Conservation (phyloP, 192 early-diverging fungal species). For the Umbelopsis ramanniana region DNA sequence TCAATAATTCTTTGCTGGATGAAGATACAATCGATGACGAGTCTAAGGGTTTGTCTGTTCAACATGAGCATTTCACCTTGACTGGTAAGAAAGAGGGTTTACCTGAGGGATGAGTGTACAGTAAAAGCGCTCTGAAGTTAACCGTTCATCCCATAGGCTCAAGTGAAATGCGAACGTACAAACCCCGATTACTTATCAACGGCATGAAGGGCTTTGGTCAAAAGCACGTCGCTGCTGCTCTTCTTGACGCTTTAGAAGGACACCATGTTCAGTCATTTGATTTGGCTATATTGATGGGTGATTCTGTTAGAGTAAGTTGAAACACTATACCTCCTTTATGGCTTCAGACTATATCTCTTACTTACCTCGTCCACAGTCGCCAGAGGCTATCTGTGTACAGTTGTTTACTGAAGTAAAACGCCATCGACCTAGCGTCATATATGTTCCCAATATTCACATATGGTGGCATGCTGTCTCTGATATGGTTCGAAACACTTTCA, state of each 20-base stretch:
- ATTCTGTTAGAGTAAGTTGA: slow-evolving; percentile 43
- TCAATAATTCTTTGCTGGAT: background rate
- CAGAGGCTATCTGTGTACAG: slow-evolving; percentile 57
- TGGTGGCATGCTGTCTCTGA: slow-evolving; percentile 58
- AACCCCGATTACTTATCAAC: slow-evolving; percentile 64
- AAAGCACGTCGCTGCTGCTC: slow-evolving; percentile 53
- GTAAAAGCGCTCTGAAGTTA: too few relatives aligned
- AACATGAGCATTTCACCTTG: slow-evolving; percentile 30
- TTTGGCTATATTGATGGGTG: slow-evolving; percentile 49
- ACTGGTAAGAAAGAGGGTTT: slow-evolving; percentile 27
- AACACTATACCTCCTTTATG: background rate
- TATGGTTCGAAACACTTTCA: slow-evolving; percentile 46
- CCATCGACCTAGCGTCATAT: slow-evolving; percentile 61
- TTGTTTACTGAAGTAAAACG: slow-evolving; percentile 64
- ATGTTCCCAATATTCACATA: slow-evolving; percentile 56
- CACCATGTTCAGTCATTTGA: slow-evolving; percentile 63
- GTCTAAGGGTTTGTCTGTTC: background rate
- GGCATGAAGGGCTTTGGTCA: slow-evolving; percentile 68
- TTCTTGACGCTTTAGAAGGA: slow-evolving; percentile 59
- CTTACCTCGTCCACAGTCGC: slow-evolving; percentile 20
- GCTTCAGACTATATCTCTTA: background rate
- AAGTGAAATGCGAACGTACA: slow-evolving; percentile 36
- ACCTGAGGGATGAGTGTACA: too few relatives aligned
- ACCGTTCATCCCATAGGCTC: background rate
- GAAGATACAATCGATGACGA: slow-evolving; percentile 22